A percentile compares a stretch with the other conserved stretches of the same genome.
Conservation (phyloP, 1,284 basidiomycete species). For the Moesziomyces aphidis region DNA sequence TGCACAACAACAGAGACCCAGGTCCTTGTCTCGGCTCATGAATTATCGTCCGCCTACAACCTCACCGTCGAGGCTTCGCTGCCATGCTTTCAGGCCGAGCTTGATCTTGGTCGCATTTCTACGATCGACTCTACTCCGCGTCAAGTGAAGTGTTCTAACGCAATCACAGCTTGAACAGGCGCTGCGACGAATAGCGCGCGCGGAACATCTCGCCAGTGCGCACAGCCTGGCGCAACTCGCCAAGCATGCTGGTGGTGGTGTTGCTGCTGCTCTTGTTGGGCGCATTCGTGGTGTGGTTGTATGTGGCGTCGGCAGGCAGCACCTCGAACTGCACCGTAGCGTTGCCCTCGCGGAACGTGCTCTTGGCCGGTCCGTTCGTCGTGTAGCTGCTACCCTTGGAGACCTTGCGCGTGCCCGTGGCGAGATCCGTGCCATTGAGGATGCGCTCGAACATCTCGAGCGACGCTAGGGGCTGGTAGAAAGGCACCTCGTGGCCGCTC, state of each 20-base stretch:
- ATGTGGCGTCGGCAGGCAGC: constrained; percentile 26
- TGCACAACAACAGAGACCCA: too few species aligned
- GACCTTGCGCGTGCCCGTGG: constrained; percentile 34
- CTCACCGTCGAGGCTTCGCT: too few species aligned
- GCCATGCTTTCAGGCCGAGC: too few species aligned
- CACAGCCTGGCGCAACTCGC: constrained; percentile 1
- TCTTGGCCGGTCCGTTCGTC: constrained; percentile 29
- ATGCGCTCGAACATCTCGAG: constrained; percentile 48
- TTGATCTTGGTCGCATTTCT: not conserved
- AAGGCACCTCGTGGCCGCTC: constrained; percentile 55
- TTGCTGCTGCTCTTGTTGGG: constrained; percentile 18
- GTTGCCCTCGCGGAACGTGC: constrained; percentile 42
- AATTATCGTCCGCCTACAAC: too few species aligned
- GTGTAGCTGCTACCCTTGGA: constrained; percentile 18
- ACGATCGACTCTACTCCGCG: not conserved
- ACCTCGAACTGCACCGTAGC: constrained; percentile 39
- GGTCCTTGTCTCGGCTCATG: too few species aligned
- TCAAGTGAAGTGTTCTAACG: not conserved
- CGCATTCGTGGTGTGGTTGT: constrained; percentile 41
- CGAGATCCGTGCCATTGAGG: constrained; percentile 40
- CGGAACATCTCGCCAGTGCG: constrained; percentile 26
- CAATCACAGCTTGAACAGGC: constrained; percentile 16
- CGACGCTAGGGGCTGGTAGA: constrained; percentile 53
- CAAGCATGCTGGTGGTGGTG: not conserved
- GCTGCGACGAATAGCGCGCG: constrained; percentile 27